A percentile compares a stretch with the other conserved stretches of the same genome.
Evolutionary conservation across 2,329 filamentous ascomycete species (phyloP).

Genomic region (Aspergillus texensis): DNA sequence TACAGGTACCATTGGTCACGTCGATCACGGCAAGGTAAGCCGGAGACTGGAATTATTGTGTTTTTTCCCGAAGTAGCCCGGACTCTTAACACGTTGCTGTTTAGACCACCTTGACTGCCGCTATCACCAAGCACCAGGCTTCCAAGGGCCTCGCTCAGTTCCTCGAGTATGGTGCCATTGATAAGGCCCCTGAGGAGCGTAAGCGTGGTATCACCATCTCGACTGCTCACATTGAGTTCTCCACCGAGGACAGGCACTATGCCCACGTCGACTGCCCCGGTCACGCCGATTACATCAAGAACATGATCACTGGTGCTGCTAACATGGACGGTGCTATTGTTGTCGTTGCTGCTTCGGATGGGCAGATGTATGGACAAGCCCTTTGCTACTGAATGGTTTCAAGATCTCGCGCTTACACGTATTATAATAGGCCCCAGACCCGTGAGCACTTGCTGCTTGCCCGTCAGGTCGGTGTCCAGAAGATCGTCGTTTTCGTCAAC

Average conservation of each 20-base stretch:
- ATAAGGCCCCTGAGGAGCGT: conserved; percentile 98
- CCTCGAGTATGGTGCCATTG: conserved; percentile 96
- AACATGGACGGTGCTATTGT: conserved; percentile 99
- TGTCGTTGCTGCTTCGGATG: conserved; percentile 95
- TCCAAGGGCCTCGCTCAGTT: conserved; percentile 93
- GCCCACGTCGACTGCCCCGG: conserved; percentile 99
- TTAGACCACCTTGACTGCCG: conserved; percentile 95
- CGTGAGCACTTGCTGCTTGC: conserved; percentile 97
- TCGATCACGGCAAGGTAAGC: conserved; percentile 96
- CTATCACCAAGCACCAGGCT: conserved; percentile 97
- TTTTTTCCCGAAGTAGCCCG: conserved; percentile 9
- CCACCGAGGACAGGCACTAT: conserved; percentile 92
- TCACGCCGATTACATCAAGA: conserved; percentile 99
- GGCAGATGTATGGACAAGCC: conserved; percentile 73
- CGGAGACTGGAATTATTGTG: conserved; percentile 4
- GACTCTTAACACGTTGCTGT: conserved; percentile 21
- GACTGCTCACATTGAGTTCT: conserved; percentile 97
- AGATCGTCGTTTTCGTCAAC: conserved; percentile 99
- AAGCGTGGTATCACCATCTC: conserved; percentile 99
- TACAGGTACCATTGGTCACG: conserved; percentile 92
- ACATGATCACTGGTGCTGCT: conserved; percentile 99
- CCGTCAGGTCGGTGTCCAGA: conserved; percentile 97
- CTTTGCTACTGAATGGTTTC: background rate
- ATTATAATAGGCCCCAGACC: conserved; percentile 75
- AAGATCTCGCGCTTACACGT: conserved; percentile 23